Conservation (phyloP, 352 stramenopile genomes). For the Pythium graminicola region DNA sequence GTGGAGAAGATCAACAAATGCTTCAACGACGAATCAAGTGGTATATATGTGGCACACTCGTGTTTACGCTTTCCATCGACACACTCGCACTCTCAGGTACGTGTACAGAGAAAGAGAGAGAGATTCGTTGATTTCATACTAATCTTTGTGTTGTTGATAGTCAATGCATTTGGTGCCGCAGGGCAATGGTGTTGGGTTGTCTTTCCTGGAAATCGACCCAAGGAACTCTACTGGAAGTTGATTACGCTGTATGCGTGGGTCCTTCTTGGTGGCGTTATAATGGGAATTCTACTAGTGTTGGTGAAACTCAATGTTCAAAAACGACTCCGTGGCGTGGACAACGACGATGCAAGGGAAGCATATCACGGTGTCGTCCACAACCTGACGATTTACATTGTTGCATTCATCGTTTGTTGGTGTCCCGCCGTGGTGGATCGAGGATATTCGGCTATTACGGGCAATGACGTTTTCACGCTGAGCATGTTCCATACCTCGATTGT, state of each 20-base stretch:
- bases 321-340: conserved; percentile 58
- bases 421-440: conserved; percentile 59
- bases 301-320: conserved; percentile 80
- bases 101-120: too few species aligned
- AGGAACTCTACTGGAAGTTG: conserved; percentile 72
- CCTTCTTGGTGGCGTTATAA: conserved; percentile 41
- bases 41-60: conserved; percentile 56
- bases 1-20: conserved; percentile 77
- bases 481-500: conserved; percentile 74
- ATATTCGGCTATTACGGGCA: conserved; percentile 49
- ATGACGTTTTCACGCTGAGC: conserved; percentile 52
- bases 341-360: conserved; percentile 64
- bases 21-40: conserved; percentile 80
- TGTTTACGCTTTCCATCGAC: conserved; percentile 54
- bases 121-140: too few species aligned
- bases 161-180: conserved; percentile 59
- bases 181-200: conserved; percentile 77
- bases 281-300: conserved; percentile 55
- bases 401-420: conserved; percentile 77
- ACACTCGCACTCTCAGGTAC: conserved; percentile 40
- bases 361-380: conserved; percentile 82
- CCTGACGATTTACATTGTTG: conserved; percentile 72
- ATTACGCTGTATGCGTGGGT: conserved; percentile 74
- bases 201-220: conserved; percentile 32
- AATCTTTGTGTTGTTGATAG: conserved; percentile 20